Conservation (phyloP, 441 rosid genomes). For the Monsonia emarginata region DNA sequence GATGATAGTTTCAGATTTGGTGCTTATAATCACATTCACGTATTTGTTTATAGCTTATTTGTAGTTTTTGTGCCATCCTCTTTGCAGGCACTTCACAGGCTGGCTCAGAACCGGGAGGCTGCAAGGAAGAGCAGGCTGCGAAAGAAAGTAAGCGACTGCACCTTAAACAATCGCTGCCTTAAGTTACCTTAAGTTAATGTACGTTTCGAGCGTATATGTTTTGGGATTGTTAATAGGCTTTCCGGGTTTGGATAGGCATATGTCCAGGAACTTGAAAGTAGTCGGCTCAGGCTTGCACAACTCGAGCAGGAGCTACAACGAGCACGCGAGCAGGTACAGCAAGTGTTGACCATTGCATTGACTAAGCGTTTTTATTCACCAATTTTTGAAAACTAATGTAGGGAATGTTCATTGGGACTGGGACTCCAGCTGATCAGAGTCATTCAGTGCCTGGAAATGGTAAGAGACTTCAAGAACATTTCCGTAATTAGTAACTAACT, state of each 20-base stretch:
- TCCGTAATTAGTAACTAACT: too few relatives aligned
- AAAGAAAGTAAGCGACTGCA: slow-evolving; percentile 37
- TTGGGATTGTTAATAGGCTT: slow-evolving; percentile 38
- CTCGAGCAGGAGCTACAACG: slow-evolving; percentile 78
- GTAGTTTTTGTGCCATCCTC: background rate
- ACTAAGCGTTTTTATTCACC: background rate
- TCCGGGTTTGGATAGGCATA: slow-evolving; percentile 65
- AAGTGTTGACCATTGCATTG: background rate
- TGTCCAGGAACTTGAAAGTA: slow-evolving; percentile 83
- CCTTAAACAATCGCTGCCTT: too few relatives aligned
- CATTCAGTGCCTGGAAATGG: slow-evolving; percentile 47
- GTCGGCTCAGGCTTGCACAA: slow-evolving; percentile 56
- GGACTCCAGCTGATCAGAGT: slow-evolving; percentile 39
- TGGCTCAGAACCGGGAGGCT: slow-evolving; percentile 71
- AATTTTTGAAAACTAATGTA: slow-evolving; percentile 18
- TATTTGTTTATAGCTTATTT: slow-evolving; percentile 2
- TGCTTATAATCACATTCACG: background rate
- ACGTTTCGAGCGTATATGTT: slow-evolving; percentile 11
- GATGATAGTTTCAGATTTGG: background rate
- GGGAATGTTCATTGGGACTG: slow-evolving; percentile 42
- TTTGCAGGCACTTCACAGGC: slow-evolving; percentile 45
- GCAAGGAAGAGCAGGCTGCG: slow-evolving; percentile 69
- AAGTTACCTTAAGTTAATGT: too few relatives aligned
- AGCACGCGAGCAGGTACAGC: slow-evolving; percentile 57
- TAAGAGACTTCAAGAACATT: slow-evolving; percentile 15